Percentiles rank a stretch among this genome's conserved stretches.
Conservation (phyloP, 2,329 filamentous ascomycete species). For the Colletotrichum liriopes region DNA sequence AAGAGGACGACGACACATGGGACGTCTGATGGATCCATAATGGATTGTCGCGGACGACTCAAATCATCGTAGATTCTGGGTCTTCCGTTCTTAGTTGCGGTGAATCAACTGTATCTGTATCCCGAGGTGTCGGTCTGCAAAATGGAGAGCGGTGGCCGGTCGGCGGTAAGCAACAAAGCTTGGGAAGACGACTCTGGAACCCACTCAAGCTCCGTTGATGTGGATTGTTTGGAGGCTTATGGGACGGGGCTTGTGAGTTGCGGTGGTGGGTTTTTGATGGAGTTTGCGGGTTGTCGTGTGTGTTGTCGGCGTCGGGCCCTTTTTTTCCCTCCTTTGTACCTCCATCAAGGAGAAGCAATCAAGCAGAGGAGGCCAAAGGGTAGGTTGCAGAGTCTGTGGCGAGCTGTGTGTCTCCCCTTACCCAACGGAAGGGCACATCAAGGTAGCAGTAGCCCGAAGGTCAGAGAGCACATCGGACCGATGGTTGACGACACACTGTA, state of each 20-base stretch:
- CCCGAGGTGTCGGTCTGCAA: slow-evolving; percentile 1
- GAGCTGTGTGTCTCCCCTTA: slow-evolving; percentile 11
- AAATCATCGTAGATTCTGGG: neutral
- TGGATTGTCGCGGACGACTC: slow-evolving; percentile 7
- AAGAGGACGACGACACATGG: slow-evolving; percentile 23
- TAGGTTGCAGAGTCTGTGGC: neutral
- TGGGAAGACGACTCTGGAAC: slow-evolving; percentile 9
- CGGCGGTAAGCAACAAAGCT: slow-evolving; percentile 11
- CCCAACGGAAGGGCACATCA: neutral
- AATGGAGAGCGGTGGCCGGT: neutral
- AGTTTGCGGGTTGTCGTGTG: slow-evolving; percentile 3
- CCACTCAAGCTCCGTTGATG: slow-evolving; percentile 20
- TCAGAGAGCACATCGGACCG: neutral
- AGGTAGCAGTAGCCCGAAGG: neutral
- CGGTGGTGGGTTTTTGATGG: neutral
- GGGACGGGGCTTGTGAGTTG: slow-evolving; percentile 8
- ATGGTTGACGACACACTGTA: neutral
- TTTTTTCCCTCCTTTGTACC: neutral
- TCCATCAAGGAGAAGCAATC: neutral
- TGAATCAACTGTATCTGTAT: neutral
- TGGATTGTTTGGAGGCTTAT: slow-evolving; percentile 29
- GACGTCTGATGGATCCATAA: slow-evolving; percentile 18
- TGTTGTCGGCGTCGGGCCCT: neutral
- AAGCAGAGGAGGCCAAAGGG: neutral
- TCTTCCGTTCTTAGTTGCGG: neutral